These are phyloP conservation scores for Vigna mungo DNA, from an alignment of 306 rosid species.

Conservation along the genomic window DNA sequence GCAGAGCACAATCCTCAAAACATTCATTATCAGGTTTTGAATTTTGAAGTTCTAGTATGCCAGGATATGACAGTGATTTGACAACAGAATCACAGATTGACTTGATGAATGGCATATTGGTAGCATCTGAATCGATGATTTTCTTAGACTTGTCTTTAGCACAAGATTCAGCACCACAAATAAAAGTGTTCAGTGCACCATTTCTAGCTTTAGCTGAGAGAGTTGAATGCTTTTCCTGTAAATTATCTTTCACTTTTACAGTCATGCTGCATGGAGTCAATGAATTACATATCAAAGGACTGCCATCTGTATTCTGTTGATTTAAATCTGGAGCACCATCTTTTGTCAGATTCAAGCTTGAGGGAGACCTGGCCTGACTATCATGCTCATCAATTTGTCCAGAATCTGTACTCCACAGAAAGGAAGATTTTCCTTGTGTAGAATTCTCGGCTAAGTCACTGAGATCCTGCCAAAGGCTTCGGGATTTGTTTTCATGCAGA, in stretches of 20 bases:
- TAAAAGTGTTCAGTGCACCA: slow-evolving; percentile 36
- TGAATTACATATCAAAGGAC: slow-evolving; percentile 44
- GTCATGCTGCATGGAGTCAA: slow-evolving; percentile 38
- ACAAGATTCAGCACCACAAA: slow-evolving; percentile 54
- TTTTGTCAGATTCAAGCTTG: slow-evolving; percentile 46
- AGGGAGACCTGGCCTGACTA: slow-evolving; percentile 44
- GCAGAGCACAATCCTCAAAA: slow-evolving; percentile 45
- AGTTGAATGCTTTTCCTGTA: slow-evolving; percentile 49
- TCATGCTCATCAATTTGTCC: slow-evolving; percentile 42
- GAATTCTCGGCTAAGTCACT: slow-evolving; percentile 48
- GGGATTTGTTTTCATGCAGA: slow-evolving; percentile 45
- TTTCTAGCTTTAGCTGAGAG: slow-evolving; percentile 48
- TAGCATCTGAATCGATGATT: slow-evolving; percentile 39
- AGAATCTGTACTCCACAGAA: slow-evolving; percentile 44
- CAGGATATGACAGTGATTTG: slow-evolving; percentile 45
- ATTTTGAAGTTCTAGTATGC: slow-evolving; percentile 44
- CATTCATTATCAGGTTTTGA: slow-evolving; percentile 46
- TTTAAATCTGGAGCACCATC: slow-evolving; percentile 42
- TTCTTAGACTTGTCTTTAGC: slow-evolving; percentile 34
- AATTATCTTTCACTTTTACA: slow-evolving; percentile 45
- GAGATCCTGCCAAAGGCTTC: slow-evolving; percentile 59
- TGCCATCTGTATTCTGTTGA: slow-evolving; percentile 45
- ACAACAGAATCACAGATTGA: slow-evolving; percentile 43
- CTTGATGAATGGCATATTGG: slow-evolving; percentile 43
- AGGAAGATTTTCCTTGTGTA: slow-evolving; percentile 49